phyloP scores from a whole-genome alignment of 208 protist genomes.

The Porcisia hertigi region DNA sequence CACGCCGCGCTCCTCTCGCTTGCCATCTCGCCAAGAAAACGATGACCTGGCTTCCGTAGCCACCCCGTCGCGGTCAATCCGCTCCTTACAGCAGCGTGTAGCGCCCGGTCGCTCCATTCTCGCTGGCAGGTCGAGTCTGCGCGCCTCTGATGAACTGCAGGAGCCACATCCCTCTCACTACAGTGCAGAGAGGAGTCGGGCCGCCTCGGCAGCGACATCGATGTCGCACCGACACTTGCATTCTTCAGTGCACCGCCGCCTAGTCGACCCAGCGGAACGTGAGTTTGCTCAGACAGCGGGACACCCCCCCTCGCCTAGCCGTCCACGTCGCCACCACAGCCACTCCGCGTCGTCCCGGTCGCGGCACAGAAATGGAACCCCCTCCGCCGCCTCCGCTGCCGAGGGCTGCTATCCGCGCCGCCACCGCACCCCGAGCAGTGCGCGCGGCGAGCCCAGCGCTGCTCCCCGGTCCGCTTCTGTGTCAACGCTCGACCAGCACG shows the following conservation, averaged over 20 bases:
- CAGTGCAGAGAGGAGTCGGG: conserved; percentile 6
- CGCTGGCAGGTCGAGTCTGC: not conserved
- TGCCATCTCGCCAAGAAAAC: conserved; percentile 30
- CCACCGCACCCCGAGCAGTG: conserved; percentile 1
- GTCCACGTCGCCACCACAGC: conserved; percentile 11
- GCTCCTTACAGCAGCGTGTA: conserved; percentile 31
- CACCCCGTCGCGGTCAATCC: conserved; percentile 37
- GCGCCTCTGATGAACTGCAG: conserved; percentile 13
- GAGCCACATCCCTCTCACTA: conserved; percentile 10
- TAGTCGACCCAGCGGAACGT: conserved; percentile 30
- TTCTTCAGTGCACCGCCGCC: conserved; percentile 16
- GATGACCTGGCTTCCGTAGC: conserved; percentile 23
- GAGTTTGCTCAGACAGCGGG: conserved; percentile 25
- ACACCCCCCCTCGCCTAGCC: conserved; percentile 8
- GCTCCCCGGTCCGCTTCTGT: not conserved
- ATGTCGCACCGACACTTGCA: not conserved
- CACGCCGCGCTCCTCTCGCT: conserved; percentile 40
- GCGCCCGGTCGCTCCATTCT: conserved; percentile 16
- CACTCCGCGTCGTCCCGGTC: conserved; percentile 10
- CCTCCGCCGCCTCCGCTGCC: not conserved
- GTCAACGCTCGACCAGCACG: conserved; percentile 8
- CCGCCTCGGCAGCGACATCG: not conserved
- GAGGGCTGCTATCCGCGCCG: not conserved
- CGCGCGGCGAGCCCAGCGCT: not conserved
- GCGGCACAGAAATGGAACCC: not conserved